A percentile compares a stretch with the other conserved stretches of the same genome.
phyloP scores from a whole-genome alignment of 495 filamentous ascomycete genomes.

The Aspergillus saccharolyticus region DNA sequence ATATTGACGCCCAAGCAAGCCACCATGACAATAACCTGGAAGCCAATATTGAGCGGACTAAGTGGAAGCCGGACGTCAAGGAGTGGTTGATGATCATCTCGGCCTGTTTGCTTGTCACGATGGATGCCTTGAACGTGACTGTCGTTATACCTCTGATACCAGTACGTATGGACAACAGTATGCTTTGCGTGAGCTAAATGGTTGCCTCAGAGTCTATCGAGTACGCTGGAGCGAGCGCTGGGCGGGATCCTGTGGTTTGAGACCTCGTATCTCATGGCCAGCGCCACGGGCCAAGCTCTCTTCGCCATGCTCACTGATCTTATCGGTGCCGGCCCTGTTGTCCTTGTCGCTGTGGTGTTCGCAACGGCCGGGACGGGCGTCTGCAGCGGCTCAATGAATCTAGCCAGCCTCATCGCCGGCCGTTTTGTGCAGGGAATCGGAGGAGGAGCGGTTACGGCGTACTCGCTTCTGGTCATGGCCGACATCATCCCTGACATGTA shows the following conservation, averaged over 20 bases:
- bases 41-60: conserved; percentile 6
- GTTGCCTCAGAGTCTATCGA: conserved; percentile 26
- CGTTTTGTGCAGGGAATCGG: conserved; percentile 68
- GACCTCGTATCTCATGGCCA: conserved; percentile 36
- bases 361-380: conserved; percentile 58
- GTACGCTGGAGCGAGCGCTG: conserved; percentile 23
- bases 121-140: conserved; percentile 38
- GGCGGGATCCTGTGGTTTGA: conserved; percentile 38
- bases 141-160: conserved; percentile 27
- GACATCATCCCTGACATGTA: conserved; percentile 50
- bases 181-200: not conserved
- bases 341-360: conserved; percentile 46
- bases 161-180: conserved; percentile 11
- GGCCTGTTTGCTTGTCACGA: conserved; percentile 31
- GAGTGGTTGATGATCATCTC: conserved; percentile 34
- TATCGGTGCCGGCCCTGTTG: conserved; percentile 37
- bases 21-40: conserved; percentile 6
- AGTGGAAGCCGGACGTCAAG: conserved; percentile 24
- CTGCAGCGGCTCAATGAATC: conserved; percentile 53
- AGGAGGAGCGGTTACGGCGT: conserved; percentile 59
- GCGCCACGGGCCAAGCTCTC: conserved; percentile 33
- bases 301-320: conserved; percentile 39
- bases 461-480: conserved; percentile 62
- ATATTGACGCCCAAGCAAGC: not conserved
- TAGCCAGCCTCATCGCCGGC: conserved; percentile 58